These are phyloP conservation scores for Leccinum colubrinum DNA, from an alignment of 1,284 basidiomycete species.

Conservation along the genomic window DNA sequence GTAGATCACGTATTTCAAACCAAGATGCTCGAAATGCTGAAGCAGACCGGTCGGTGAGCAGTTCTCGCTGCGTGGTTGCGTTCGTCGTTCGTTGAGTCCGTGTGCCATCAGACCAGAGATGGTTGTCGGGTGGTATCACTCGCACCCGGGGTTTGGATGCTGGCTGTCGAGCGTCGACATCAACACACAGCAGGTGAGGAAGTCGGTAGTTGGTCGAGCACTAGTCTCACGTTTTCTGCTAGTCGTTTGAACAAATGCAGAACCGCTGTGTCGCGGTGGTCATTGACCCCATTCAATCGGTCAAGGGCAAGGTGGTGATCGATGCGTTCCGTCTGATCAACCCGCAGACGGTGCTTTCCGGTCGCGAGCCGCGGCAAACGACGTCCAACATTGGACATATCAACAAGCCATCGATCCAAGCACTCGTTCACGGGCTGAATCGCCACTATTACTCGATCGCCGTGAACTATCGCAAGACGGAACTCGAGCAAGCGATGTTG, in stretches of 20 bases:
- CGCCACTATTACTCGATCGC: constrained; percentile 96
- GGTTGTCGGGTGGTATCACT: constrained; percentile 99
- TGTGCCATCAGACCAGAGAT: constrained; percentile 77
- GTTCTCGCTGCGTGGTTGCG: background rate
- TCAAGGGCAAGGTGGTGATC: constrained; percentile 98
- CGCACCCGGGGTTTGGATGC: constrained; percentile 99
- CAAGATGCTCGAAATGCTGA: constrained; percentile 99
- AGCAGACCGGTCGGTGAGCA: constrained; percentile 91
- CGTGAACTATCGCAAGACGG: constrained; percentile 96
- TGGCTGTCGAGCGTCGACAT: constrained; percentile 99
- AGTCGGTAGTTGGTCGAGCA: constrained; percentile 6
- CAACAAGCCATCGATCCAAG: constrained; percentile 98
- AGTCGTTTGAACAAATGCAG: constrained; percentile 98
- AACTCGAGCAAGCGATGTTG: constrained; percentile 96
- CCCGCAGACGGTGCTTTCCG: constrained; percentile 81
- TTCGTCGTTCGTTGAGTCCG: constrained; percentile 4
- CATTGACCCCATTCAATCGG: constrained; percentile 98
- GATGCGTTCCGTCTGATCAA: constrained; percentile 98
- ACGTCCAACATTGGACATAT: constrained; percentile 99
- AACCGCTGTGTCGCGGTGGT: constrained; percentile 96
- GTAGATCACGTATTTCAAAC: constrained; percentile 99
- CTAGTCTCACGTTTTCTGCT: constrained; percentile 13
- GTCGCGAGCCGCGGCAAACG: constrained; percentile 95
- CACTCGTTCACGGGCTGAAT: constrained; percentile 93
- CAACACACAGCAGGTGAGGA: constrained; percentile 92